Evolutionary conservation across 164 flowering plant genomes (phyloP).

Genomic region (Liquidambar formosana): DNA sequence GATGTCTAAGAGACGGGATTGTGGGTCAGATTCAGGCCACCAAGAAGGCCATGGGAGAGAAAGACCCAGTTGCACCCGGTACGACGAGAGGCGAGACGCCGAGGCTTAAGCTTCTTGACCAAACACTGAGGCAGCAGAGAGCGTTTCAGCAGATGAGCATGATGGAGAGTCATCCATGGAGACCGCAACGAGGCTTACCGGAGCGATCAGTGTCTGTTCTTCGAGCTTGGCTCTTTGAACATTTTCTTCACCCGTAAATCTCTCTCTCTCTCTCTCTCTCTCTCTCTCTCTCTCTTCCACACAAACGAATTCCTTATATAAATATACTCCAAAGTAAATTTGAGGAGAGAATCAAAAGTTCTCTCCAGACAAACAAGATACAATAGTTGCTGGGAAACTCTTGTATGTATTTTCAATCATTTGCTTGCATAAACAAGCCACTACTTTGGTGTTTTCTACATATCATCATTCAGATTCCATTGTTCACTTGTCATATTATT

Average conservation of each 20-base stretch:
- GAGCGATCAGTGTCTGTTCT: conserved; percentile 92
- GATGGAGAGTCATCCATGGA: conserved; percentile 90
- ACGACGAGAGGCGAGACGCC: conserved; percentile 79
- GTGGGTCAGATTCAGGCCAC: conserved; percentile 67
- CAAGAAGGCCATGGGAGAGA: conserved; percentile 79
- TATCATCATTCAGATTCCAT: conserved; percentile 34
- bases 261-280: conserved; percentile 18
- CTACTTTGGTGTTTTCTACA: conserved; percentile 26
- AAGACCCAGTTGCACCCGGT: conserved; percentile 66
- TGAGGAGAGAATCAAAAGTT: conserved; percentile 15
- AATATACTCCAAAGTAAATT: conserved; percentile 15
- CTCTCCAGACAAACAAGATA: conserved; percentile 1
- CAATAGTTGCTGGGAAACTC: conserved; percentile 3
- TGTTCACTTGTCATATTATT: conserved; percentile 13
- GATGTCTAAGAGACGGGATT: conserved; percentile 81
- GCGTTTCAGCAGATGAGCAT: conserved; percentile 81
- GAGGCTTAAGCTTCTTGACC: conserved; percentile 72
- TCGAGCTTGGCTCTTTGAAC: conserved; percentile 98
- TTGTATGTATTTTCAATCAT: conserved; percentile 23
- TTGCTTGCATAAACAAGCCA: conserved; percentile 12
- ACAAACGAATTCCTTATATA: not conserved
- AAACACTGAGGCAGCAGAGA: conserved; percentile 70
- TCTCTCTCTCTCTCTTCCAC: not conserved
- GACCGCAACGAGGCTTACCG: conserved; percentile 96
- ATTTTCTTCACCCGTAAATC: conserved; percentile 94